phyloP scores from a whole-genome alignment of 257 asterid genomes.

The Fraxinus quadrangulata region DNA sequence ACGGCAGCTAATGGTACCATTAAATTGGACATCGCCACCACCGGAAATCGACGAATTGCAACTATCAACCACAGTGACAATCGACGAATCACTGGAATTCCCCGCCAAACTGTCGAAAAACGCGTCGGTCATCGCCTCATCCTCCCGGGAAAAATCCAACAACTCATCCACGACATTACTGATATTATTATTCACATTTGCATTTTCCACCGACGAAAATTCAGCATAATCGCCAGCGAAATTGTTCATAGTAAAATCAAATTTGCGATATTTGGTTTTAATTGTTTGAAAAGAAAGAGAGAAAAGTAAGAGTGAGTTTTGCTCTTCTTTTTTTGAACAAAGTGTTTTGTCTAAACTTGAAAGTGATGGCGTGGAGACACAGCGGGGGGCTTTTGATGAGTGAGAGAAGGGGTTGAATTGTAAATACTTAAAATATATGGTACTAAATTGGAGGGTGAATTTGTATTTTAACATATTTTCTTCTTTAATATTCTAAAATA shows the following conservation, averaged over 20 bases:
- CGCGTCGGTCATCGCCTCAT: slow-evolving; percentile 73
- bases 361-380: slow-evolving; percentile 48
- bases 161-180: slow-evolving; percentile 64
- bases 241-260: slow-evolving; percentile 22
- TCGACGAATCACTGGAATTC: slow-evolving; percentile 68
- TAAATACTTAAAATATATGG: slow-evolving; percentile 26
- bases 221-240: slow-evolving; percentile 40
- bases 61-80: slow-evolving; percentile 76
- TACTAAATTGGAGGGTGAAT: too few species aligned
- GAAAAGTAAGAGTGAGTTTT: slow-evolving; percentile 18
- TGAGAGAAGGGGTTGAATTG: slow-evolving; percentile 46
- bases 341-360: slow-evolving; percentile 27
- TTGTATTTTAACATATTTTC: too few species aligned
- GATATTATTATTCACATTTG: slow-evolving; percentile 26
- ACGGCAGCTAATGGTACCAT: slow-evolving; percentile 74
- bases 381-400: slow-evolving; percentile 71
- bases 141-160: slow-evolving; percentile 84
- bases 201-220: slow-evolving; percentile 41
- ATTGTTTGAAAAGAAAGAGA: slow-evolving; percentile 31
- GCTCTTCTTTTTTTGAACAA: neutral
- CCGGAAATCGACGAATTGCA: slow-evolving; percentile 81
- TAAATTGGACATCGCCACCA: slow-evolving; percentile 57
- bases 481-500: too few species aligned
- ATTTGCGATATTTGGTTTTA: neutral
- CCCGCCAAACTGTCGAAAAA: slow-evolving; percentile 63